Percentiles rank a stretch among this genome's conserved stretches.
These are phyloP conservation scores for Sporobolomyces pararoseus DNA, from an alignment of 768 basidiomycete genomes.

Conservation along the genomic window DNA sequence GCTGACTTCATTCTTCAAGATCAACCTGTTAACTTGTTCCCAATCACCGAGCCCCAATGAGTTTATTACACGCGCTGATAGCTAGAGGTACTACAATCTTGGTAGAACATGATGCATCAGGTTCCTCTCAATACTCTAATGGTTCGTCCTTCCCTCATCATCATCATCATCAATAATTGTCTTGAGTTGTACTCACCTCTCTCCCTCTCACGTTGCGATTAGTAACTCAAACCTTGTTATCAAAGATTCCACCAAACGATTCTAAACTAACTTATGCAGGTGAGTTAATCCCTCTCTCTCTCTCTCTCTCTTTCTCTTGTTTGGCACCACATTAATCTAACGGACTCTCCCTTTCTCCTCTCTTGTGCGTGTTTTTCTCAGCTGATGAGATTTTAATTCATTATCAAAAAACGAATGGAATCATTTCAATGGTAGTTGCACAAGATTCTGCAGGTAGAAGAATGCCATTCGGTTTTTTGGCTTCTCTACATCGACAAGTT, in stretches of 20 bases:
- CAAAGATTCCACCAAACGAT: no score
- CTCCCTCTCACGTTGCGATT: no score
- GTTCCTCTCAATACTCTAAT: conserved; percentile 3
- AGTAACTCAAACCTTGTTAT: no score
- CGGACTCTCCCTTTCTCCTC: no score
- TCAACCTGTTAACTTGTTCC: no score
- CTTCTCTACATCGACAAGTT: conserved; percentile 67
- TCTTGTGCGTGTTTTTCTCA: no score
- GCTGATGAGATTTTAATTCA: conserved; percentile 45
- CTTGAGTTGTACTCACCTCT: no score
- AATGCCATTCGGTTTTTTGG: conserved; percentile 89
- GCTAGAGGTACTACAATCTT: conserved; percentile 27
- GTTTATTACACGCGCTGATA: conserved; percentile 35
- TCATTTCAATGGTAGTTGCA: conserved; percentile 87
- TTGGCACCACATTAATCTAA: no score
- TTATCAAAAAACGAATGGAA: conserved; percentile 58
- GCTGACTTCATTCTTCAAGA: no score
- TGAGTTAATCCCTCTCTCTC: not conserved
- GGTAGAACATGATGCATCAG: conserved; percentile 16
- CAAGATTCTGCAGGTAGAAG: conserved; percentile 86
- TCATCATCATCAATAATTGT: no score
- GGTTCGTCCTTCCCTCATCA: conserved; percentile 13
- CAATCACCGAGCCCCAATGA: conserved; percentile 22
- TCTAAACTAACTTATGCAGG: no score
- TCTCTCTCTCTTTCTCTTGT: no score